A percentile compares a stretch with the other conserved stretches of the same genome.
Evolutionary conservation across 2,329 filamentous ascomycete genomes (phyloP).

Genomic region (Blumeria graminis): DNA sequence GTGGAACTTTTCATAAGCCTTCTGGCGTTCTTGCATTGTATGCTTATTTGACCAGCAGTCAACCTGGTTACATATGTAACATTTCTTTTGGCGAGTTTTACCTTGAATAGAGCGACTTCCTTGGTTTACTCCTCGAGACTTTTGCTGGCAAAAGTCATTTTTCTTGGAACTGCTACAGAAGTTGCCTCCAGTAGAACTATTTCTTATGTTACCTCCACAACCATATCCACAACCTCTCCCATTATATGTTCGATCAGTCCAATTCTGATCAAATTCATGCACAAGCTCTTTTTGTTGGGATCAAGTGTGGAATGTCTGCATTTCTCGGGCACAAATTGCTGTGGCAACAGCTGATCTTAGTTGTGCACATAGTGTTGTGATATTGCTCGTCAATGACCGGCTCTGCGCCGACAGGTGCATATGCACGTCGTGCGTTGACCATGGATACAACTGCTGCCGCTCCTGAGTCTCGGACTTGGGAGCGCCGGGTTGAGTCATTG

Average conservation of each 20-base stretch:
- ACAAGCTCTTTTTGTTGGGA: not conserved
- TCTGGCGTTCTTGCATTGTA: not conserved
- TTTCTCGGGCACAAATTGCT: not conserved
- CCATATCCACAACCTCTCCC: not conserved
- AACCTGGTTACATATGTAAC: not conserved
- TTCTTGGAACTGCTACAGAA: not conserved
- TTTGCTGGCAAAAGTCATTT: no score
- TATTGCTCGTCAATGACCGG: no score
- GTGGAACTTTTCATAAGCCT: not conserved
- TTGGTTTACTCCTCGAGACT: not conserved
- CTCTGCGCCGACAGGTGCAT: no score
- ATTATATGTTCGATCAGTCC: not conserved
- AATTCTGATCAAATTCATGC: not conserved
- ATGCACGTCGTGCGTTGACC: no score
- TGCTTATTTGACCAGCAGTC: not conserved
- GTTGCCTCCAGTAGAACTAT: not conserved
- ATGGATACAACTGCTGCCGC: no score
- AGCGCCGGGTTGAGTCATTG: no score
- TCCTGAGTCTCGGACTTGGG: no score
- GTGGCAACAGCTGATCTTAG: not conserved
- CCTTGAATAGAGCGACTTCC: not conserved
- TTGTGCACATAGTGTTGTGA: no score
- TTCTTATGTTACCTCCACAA: not conserved
- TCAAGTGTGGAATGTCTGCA: not conserved
- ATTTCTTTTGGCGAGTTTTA: not conserved